Evolutionary conservation across 179 eudicot species (phyloP).

Genomic region (Drosera spatulata): DNA sequence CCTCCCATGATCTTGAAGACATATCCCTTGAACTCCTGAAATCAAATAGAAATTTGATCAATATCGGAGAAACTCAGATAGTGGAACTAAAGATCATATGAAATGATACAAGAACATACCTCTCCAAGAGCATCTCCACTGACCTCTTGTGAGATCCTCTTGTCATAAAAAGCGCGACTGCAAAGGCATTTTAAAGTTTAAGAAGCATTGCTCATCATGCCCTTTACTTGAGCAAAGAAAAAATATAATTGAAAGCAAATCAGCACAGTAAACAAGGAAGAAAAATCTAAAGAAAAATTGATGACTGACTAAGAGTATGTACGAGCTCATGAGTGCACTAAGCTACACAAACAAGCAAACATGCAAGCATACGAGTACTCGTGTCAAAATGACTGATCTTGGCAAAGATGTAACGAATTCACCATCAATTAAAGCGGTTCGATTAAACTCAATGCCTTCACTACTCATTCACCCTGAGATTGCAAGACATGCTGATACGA

Average conservation of each 20-base stretch:
- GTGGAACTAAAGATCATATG: too few relatives aligned
- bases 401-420: constrained; percentile 19
- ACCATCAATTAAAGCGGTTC: constrained; percentile 16
- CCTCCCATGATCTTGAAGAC: constrained; percentile 91
- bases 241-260: too few relatives aligned
- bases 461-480: neutral
- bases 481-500: neutral
- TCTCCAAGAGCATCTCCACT: constrained; percentile 77
- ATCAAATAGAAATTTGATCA: neutral
- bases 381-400: neutral
- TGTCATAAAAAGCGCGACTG: constrained; percentile 78
- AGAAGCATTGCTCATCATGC: too few relatives aligned
- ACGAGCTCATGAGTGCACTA: constrained; percentile 35
- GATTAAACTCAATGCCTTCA: constrained; percentile 15
- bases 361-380: constrained; percentile 36
- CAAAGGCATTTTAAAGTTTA: neutral
- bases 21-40: constrained; percentile 81
- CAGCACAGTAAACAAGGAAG: neutral
- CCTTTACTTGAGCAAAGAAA: too few relatives aligned
- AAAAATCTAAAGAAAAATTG: neutral
- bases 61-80: too few relatives aligned
- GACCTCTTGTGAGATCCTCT: constrained; percentile 14
- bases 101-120: constrained; percentile 15
- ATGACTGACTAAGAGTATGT: neutral
- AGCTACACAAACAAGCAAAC: constrained; percentile 9